Percentiles rank a stretch among this genome's conserved stretches.
These are phyloP conservation scores for Aaosphaeria pasadenensis DNA, from an alignment of 2,329 filamentous ascomycete species.

Conservation along the genomic window DNA sequence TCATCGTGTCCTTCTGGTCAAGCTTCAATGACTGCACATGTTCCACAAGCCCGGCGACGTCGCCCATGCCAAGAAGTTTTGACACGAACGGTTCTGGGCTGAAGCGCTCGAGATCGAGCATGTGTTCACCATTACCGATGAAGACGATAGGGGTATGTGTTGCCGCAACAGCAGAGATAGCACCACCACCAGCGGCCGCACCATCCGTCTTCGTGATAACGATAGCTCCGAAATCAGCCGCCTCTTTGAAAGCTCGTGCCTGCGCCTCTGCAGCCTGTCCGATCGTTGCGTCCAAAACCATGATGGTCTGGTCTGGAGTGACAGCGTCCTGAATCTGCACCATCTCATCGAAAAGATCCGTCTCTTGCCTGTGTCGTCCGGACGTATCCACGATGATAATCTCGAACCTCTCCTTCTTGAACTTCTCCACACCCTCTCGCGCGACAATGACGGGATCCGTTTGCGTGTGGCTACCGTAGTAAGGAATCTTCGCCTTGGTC, in stretches of 20 bases:
- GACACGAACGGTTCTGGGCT: slow-evolving; percentile 89
- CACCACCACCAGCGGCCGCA: slow-evolving; percentile 90
- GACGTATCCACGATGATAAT: slow-evolving; percentile 98
- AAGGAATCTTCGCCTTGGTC: slow-evolving; percentile 97
- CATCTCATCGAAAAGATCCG: slow-evolving; percentile 96
- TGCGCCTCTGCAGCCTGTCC: slow-evolving; percentile 95
- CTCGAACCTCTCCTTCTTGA: slow-evolving; percentile 98
- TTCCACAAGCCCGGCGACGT: slow-evolving; percentile 91
- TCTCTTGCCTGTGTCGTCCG: slow-evolving; percentile 90
- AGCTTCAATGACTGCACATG: slow-evolving; percentile 94
- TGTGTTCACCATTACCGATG: slow-evolving; percentile 95
- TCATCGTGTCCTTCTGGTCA: slow-evolving; percentile 98
- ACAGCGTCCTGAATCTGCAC: slow-evolving; percentile 91
- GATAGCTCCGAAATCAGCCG: slow-evolving; percentile 94
- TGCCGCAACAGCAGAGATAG: slow-evolving; percentile 94
- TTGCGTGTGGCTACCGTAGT: slow-evolving; percentile 95
- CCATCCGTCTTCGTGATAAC: slow-evolving; percentile 99
- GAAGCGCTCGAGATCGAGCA: slow-evolving; percentile 91
- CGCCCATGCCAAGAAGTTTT: slow-evolving; percentile 94
- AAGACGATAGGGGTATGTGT: slow-evolving; percentile 97
- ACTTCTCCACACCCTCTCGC: slow-evolving; percentile 94
- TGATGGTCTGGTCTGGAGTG: slow-evolving; percentile 91
- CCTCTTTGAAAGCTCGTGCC: slow-evolving; percentile 94
- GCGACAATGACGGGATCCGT: slow-evolving; percentile 93
- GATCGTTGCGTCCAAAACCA: slow-evolving; percentile 95